phyloP scores from a whole-genome alignment of 1,284 basidiomycete species.

The Fomes fomentarius region DNA sequence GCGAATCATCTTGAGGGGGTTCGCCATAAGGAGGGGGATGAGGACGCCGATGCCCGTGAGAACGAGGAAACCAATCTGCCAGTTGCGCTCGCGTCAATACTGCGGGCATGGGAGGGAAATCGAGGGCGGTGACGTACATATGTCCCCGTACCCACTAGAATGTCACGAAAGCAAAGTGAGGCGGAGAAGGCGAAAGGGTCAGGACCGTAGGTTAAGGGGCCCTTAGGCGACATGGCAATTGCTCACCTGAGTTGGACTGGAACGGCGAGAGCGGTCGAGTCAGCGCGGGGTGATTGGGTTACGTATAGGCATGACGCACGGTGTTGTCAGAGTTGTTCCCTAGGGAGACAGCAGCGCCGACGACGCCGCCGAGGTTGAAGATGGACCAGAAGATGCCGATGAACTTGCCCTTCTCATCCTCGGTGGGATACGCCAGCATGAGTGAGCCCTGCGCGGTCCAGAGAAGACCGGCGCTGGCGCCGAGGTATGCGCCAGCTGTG shows the following conservation, averaged over 20 bases:
- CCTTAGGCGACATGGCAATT: no score
- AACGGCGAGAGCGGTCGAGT: slow-evolving; percentile 1
- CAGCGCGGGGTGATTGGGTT: neutral
- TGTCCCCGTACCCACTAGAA: slow-evolving; percentile 57
- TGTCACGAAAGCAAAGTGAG: no score
- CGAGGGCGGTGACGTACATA: slow-evolving; percentile 48
- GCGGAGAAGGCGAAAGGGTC: no score
- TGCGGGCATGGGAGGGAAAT: neutral
- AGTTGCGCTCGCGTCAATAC: neutral
- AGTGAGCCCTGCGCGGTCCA: slow-evolving; percentile 87
- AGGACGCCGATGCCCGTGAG: slow-evolving; percentile 67
- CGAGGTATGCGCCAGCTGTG: slow-evolving; percentile 78
- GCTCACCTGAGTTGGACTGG: slow-evolving; percentile 37
- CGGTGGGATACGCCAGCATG: slow-evolving; percentile 84
- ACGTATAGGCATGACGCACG: no score
- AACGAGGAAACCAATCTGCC: slow-evolving; percentile 72
- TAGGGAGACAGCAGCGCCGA: slow-evolving; percentile 63
- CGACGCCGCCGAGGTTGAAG: slow-evolving; percentile 68
- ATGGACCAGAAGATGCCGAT: slow-evolving; percentile 78
- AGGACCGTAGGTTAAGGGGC: no score
- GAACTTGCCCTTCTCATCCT: slow-evolving; percentile 75
- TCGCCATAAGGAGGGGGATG: slow-evolving; percentile 69
- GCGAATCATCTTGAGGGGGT: slow-evolving; percentile 69
- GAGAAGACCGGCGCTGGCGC: slow-evolving; percentile 82
- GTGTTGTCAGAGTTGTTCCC: slow-evolving; percentile 50